These are phyloP conservation scores for Magnusiomyces tetraspermus DNA, from an alignment of 1,139 yeast genomes.

Conservation along the genomic window DNA sequence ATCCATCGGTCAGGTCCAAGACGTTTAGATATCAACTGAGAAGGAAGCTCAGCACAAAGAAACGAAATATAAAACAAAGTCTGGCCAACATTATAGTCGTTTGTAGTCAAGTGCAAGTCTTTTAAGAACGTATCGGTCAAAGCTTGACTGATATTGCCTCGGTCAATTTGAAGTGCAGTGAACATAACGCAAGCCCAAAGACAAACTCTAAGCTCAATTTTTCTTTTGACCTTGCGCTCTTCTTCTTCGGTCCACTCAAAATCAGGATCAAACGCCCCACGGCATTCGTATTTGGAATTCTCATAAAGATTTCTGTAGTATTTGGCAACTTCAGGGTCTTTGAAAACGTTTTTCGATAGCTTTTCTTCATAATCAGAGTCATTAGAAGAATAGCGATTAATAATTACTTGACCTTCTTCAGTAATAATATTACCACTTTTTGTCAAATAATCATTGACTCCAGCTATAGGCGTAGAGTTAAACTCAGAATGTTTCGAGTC, in stretches of 20 bases:
- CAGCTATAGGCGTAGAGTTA: slow-evolving; percentile 8
- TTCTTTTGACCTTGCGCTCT: slow-evolving; percentile 39
- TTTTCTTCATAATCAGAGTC: not conserved
- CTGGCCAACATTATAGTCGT: slow-evolving; percentile 42
- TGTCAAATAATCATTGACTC: slow-evolving; percentile 17
- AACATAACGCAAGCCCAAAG: slow-evolving; percentile 37
- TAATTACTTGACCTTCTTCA: slow-evolving; percentile 18
- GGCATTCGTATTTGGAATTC: slow-evolving; percentile 54
- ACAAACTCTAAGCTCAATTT: slow-evolving; percentile 36
- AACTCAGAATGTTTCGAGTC: too few relatives aligned
- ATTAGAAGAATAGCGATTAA: not conserved
- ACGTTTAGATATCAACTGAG: slow-evolving; percentile 42
- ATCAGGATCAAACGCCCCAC: slow-evolving; percentile 68
- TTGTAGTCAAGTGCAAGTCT: slow-evolving; percentile 38
- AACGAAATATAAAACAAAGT: slow-evolving; percentile 39
- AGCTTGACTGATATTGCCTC: slow-evolving; percentile 44
- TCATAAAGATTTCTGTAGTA: slow-evolving; percentile 37
- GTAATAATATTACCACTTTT: slow-evolving; percentile 18
- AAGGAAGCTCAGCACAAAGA: slow-evolving; percentile 42
- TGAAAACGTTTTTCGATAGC: slow-evolving; percentile 7
- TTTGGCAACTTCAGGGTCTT: slow-evolving; percentile 30
- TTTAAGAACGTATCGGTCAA: slow-evolving; percentile 40
- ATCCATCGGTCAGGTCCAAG: slow-evolving; percentile 47
- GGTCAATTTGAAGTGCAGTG: slow-evolving; percentile 42
- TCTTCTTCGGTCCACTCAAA: slow-evolving; percentile 70